These are phyloP conservation scores for Rosa persica DNA, from an alignment of 306 rosid genomes.

Conservation along the genomic window DNA sequence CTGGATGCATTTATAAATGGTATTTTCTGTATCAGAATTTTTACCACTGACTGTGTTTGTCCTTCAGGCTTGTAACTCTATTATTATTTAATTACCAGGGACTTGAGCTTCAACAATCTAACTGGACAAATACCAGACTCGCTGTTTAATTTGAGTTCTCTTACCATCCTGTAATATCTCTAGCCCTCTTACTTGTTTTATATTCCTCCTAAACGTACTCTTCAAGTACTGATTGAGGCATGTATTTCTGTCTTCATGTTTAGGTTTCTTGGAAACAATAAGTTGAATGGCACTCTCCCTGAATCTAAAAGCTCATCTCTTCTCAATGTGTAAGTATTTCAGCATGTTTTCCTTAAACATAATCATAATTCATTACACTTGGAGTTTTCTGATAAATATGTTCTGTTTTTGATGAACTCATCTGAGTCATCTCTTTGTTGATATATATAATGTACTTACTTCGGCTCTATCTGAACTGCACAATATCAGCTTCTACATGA, in stretches of 20 bases:
- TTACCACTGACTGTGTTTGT: background rate
- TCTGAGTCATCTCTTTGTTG: too few relatives aligned
- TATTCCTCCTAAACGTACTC: constrained; percentile 9
- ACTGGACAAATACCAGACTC: constrained; percentile 54
- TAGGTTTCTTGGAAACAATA: constrained; percentile 85
- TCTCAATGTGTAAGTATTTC: constrained; percentile 51
- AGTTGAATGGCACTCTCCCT: constrained; percentile 61
- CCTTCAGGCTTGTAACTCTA: background rate
- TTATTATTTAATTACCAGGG: constrained; percentile 47
- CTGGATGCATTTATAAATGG: background rate
- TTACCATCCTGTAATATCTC: constrained; percentile 55
- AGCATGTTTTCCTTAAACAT: background rate
- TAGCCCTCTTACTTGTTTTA: constrained; percentile 8
- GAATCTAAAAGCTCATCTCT: constrained; percentile 44
- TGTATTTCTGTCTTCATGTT: constrained; percentile 7
- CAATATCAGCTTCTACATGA: background rate
- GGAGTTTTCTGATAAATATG: constrained; percentile 10
- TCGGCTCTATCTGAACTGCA: background rate
- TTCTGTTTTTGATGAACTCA: background rate
- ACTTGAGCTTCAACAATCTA: constrained; percentile 85
- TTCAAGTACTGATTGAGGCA: constrained; percentile 14
- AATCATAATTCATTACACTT: background rate
- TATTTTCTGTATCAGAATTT: background rate
- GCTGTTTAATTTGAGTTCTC: constrained; percentile 64
- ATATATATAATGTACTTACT: background rate